Evolutionary conservation across 2,329 filamentous ascomycete genomes (phyloP), one percentile per base, ranked within the genome.

Genomic region (Xylariaceae sp.): DNA sequence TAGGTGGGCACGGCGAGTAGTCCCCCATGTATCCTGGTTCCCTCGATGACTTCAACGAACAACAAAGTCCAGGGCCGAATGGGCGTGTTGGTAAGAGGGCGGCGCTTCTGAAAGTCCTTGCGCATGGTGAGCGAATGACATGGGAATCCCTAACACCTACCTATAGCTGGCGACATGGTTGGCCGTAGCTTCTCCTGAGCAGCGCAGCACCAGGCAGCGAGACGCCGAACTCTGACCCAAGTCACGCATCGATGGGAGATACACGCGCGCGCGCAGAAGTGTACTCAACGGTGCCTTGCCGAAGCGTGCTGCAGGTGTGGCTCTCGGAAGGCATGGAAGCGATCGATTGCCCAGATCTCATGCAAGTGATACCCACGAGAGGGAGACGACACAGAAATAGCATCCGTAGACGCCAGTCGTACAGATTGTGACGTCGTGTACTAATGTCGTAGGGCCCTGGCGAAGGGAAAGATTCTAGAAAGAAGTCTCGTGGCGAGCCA

Each of bases 401-500:
- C 50, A 40, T 42, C 45, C 35, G 41, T 57, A 59, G 52, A 57
- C 54, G 53, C 55, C 52, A 47, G 48, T 50, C 33, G 54, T 41
- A 52, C 53, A 53, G 49, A 49, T 19, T n/a, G 50, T 54, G 51
- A 57, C 47, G 53, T 49, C 52, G 51, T 22, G 39, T 39, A 36
- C 39, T 42, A 49, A 48, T 44, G 47, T 53, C 49, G 47, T 27
- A 27, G 22, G 22, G 22, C 22, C 4, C 22, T 7, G 22, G 22
- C 22, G 49, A 36, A 53, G 52, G 47, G 56, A 60, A 57, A 45
- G 39, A 39, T 60, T 63, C 58, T 61, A 58, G 58, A 61, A 63
- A 44, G 42, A 51, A 35, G 47, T 53, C 45, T 42, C 45, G 48
- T 49, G 45, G 45, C 47, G 52, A 56, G 48, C 45, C 52, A 60